A percentile compares a stretch with the other conserved stretches of the same genome.
These are phyloP conservation scores for Cryptococcus amylolentus DNA, from an alignment of 1,284 basidiomycete species.

Conservation along the genomic window DNA sequence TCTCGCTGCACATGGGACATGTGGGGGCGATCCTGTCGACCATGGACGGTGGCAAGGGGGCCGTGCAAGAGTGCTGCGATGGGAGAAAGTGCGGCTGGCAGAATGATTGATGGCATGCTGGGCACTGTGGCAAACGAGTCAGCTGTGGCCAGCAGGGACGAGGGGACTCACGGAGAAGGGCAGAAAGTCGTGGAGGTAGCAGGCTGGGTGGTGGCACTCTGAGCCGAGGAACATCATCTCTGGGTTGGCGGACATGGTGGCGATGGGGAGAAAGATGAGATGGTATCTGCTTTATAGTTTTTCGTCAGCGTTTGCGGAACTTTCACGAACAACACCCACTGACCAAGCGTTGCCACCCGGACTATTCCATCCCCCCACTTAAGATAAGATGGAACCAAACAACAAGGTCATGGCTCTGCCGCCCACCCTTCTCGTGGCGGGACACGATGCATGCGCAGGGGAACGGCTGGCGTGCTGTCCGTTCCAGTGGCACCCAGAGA, in stretches of 20 bases:
- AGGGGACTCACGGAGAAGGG: constrained; percentile 42
- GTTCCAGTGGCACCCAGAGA: no score
- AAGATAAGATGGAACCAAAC: not conserved
- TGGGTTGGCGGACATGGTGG: constrained; percentile 6
- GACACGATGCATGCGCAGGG: no score
- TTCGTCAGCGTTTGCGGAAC: not conserved
- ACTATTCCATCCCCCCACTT: not conserved
- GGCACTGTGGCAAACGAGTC: constrained; percentile 29
- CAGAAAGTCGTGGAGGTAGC: constrained; percentile 49
- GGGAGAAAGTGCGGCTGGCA: constrained; percentile 49
- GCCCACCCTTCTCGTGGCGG: no score
- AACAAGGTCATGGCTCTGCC: no score
- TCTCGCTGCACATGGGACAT: constrained; percentile 46
- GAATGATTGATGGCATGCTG: constrained; percentile 46
- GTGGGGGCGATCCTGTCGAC: constrained; percentile 47
- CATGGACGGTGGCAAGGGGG: constrained; percentile 44
- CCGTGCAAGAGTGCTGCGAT: constrained; percentile 39
- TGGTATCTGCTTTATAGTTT: no score
- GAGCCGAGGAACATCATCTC: constrained; percentile 49
- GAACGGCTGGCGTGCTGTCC: no score
- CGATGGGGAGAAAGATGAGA: not conserved
- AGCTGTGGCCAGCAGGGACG: not conserved
- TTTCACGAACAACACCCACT: not conserved
- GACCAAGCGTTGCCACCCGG: constrained; percentile 16
- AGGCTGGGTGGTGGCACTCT: constrained; percentile 44